These are phyloP conservation scores for Beverwykella pulmonaria DNA, from an alignment of 495 filamentous ascomycete species.

Conservation along the genomic window DNA sequence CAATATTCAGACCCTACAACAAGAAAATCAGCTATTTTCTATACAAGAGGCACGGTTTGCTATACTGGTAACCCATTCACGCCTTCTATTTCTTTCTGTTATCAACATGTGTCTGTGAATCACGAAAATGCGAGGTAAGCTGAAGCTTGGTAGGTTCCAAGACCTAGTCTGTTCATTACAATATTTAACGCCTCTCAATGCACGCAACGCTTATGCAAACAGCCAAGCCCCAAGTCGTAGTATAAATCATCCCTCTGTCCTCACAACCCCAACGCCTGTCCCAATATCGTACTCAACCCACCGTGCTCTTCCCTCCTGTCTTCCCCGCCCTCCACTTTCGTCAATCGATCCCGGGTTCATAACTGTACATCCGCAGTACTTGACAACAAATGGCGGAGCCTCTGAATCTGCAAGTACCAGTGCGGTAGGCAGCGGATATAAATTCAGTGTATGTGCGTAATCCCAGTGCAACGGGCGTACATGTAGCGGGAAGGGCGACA, in stretches of 20 bases:
- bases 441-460: constrained; percentile 67
- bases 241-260: constrained; percentile 35
- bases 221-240: background rate
- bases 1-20: background rate
- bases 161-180: background rate
- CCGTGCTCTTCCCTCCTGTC: constrained; percentile 53
- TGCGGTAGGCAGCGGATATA: constrained; percentile 87
- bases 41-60: background rate
- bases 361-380: constrained; percentile 92
- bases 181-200: background rate
- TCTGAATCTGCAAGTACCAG: constrained; percentile 81
- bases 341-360: constrained; percentile 87
- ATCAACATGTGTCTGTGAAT: background rate
- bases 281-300: constrained; percentile 86
- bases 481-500: constrained; percentile 80
- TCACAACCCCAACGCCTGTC: constrained; percentile 57
- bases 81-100: background rate
- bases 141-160: background rate
- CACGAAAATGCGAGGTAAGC: background rate
- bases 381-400: constrained; percentile 76
- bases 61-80: background rate
- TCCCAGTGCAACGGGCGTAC: constrained; percentile 87
- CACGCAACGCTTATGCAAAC: background rate
- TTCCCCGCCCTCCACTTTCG: constrained; percentile 61
- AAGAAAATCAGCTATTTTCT: background rate